Evolutionary conservation across 495 filamentous ascomycete species (phyloP), one percentile per base, ranked within the genome.

Genomic region (Viridothelium virens): DNA sequence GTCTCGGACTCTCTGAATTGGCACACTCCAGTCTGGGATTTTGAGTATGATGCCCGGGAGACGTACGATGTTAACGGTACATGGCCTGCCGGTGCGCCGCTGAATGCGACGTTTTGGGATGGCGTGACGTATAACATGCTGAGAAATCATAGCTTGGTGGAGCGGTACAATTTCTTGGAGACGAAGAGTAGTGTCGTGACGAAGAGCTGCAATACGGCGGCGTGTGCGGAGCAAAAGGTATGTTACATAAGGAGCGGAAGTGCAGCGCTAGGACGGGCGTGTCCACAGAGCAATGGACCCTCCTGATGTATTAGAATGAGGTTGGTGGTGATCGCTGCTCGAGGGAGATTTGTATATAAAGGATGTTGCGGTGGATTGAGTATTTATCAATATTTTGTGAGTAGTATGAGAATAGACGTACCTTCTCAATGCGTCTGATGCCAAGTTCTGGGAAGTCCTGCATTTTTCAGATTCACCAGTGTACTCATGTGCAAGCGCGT

Each of bases 231-330:
- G 53, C 82, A 83, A 1, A 86, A 85, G 76, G 75, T 87, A 18
- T 87, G 85, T 63, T 86, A 86, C 67, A 86, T 86, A 75, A 72
- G 84, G 7, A 82, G 79, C 74, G 84, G 83, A 3, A 84, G 81
- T 72, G 77, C 74, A 34, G 78, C 80, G 3, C 68, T 86, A 66
- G 84, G 83, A 1, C 73, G 69, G 63, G 66, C 72, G 53, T 86
- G 84, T 72, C 76, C 80, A 9, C 79, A 81, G 66, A 82, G 36
- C 14, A 59, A 31, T 36, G 53, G 53, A 7, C 53, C 53, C 36
- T 59, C 14, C 18, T 59, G 14, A 36, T 7, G 41, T 14, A 25
- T 25, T 25, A 25, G 41, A 44, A 14, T 44, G 41, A 44, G 6
- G 41, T 7, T 44, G 14, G 14, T 44, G 41, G 41, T 14, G 41